phyloP scores from a whole-genome alignment of 2,329 filamentous ascomycete genomes.

The Akanthomyces dipterigenus region DNA sequence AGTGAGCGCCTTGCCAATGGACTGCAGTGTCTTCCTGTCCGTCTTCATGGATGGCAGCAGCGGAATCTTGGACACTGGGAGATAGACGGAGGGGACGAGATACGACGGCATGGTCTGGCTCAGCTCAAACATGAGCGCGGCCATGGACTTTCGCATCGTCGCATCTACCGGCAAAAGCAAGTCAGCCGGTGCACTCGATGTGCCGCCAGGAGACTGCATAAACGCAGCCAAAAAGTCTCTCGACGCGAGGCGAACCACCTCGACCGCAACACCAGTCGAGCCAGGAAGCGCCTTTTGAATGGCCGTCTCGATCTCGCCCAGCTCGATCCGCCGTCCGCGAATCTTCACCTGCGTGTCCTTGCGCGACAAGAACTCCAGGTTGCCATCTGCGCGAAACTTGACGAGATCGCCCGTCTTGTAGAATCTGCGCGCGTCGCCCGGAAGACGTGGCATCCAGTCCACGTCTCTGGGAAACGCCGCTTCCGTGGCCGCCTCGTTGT shows the following conservation, averaged over 20 bases:
- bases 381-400: constrained; percentile 26
- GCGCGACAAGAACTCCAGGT: constrained; percentile 36
- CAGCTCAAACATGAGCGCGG: neutral
- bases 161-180: neutral
- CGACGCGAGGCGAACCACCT: neutral
- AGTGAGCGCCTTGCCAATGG: neutral
- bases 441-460: neutral
- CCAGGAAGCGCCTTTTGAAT: neutral
- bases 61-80: constrained; percentile 10
- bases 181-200: neutral
- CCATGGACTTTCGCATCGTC: neutral
- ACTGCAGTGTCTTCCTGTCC: constrained; percentile 8
- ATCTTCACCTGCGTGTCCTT: constrained; percentile 51
- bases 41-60: constrained; percentile 13
- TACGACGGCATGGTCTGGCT: constrained; percentile 10
- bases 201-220: neutral
- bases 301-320: constrained; percentile 20
- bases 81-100: constrained; percentile 15
- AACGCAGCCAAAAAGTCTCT: neutral
- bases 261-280: neutral
- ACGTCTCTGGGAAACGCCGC: constrained; percentile 16
- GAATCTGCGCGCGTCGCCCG: constrained; percentile 4
- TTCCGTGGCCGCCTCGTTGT: constrained; percentile 13
- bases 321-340: constrained; percentile 46
- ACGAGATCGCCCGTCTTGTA: constrained; percentile 19